These are phyloP conservation scores for Fusarium falciforme DNA, from an alignment of 2,329 filamentous ascomycete genomes.

Conservation along the genomic window DNA sequence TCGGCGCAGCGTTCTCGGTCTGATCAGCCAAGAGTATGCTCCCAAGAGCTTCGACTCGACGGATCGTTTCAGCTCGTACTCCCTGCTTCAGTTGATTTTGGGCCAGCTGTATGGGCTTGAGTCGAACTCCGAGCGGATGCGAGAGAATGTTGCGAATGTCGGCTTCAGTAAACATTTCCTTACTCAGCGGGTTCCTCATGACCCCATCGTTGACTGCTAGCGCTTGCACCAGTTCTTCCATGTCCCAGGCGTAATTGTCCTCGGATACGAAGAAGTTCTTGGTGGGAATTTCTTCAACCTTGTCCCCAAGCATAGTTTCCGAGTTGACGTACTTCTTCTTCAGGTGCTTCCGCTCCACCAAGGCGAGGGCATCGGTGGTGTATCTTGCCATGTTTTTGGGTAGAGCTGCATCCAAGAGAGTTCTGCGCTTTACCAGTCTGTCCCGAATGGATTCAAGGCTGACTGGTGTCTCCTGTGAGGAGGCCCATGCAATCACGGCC, in stretches of 20 bases:
- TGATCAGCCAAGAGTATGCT: neutral
- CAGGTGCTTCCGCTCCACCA: neutral
- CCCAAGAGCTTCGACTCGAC: neutral
- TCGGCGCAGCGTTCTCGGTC: neutral
- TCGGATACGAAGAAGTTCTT: neutral
- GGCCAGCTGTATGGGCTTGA: slow-evolving; percentile 2
- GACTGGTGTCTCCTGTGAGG: neutral
- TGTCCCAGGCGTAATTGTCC: neutral
- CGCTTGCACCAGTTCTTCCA: neutral
- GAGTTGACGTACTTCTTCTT: slow-evolving; percentile 4
- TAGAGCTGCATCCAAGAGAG: neutral
- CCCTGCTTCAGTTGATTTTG: slow-evolving; percentile 3
- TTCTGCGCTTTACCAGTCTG: neutral
- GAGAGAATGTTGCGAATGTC: neutral
- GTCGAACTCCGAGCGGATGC: neutral
- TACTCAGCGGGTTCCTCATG: slow-evolving; percentile 1
- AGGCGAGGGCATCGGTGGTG: neutral
- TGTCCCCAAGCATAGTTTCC: slow-evolving; percentile 1
- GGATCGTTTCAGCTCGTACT: neutral
- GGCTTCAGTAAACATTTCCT: slow-evolving; percentile 3
- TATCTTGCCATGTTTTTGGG: neutral
- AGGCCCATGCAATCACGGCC: neutral
- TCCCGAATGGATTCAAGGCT: neutral
- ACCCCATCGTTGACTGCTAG: neutral
- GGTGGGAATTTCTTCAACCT: neutral